phyloP scores from a whole-genome alignment of 257 asterid species.

The Solanum sitiens region DNA sequence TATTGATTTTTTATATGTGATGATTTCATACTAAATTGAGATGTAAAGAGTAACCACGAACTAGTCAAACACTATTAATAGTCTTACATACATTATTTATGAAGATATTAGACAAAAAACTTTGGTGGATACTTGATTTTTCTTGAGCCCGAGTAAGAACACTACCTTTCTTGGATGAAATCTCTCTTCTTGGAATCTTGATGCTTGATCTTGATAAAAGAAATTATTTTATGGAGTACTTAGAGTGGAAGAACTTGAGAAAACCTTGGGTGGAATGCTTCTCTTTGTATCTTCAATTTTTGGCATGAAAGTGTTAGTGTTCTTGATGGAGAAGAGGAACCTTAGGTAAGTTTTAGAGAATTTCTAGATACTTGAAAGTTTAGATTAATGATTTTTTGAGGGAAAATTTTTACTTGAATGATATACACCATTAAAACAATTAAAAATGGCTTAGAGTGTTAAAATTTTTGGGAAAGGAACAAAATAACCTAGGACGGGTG shows the following conservation, averaged over 20 bases:
- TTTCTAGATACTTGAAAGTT: background rate
- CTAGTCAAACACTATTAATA: background rate
- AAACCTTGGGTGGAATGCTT: background rate
- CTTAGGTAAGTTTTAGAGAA: background rate
- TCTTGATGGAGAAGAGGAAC: background rate
- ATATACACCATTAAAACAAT: background rate
- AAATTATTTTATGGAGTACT: background rate
- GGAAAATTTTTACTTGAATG: background rate
- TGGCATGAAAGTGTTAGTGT: background rate
- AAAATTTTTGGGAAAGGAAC: background rate
- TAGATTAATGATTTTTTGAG: background rate
- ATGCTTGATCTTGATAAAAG: background rate
- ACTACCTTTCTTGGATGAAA: background rate
- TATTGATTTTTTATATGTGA: background rate
- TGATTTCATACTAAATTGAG: background rate
- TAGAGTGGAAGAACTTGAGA: background rate
- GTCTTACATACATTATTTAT: background rate
- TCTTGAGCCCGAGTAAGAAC: background rate
- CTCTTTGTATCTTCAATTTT: background rate
- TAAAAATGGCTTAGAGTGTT: background rate
- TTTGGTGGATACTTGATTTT: background rate
- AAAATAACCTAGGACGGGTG: background rate
- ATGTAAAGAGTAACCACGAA: too few species aligned
- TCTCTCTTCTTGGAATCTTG: background rate
- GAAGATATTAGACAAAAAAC: too few species aligned